Evolutionary conservation across 2,329 filamentous ascomycete species (phyloP), one percentile per base, ranked within the genome.

Genomic region (Purpureocillium takamizusanense): DNA sequence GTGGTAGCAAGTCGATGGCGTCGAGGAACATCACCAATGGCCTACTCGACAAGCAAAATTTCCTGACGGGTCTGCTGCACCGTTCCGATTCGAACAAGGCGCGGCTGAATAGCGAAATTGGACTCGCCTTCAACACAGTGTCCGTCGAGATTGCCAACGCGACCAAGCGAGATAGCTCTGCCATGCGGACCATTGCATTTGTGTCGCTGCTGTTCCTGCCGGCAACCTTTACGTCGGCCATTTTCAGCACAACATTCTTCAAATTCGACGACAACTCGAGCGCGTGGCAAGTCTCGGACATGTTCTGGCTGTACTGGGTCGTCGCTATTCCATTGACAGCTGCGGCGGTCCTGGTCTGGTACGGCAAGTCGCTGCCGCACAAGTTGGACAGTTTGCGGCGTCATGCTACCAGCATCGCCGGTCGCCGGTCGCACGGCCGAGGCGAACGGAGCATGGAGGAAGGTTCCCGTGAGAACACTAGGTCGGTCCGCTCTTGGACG

Each of bases 51-150:
- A 53, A 48, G 29, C 50, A 57, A 21, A 52, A 59, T 14, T 53
- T 63, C 13, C 36, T 65, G 1, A 42, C 46, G 13, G 61, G 55
- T 36, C 52, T 67, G 1, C 54, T 55, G 3, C 44, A 52, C 10
- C 57, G 67, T 11, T 57, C 65, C 0, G 42, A 43, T 0, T 58
- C 66, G 1, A 69, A 64, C 47, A 57, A 60, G 11, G 54, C 63
- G 12, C 45, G 77, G 41, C 57, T 81, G 50, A 36, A 70, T 53
- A 54, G 79, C 58, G 53, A 80, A 66, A 63, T 81, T 55, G 55
- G 78, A 40, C 59, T 81, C 43, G 49, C 61, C 0, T 72, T 67
- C 50, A 65, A 71, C 44, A 56, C 47, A 0, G 62, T 68, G 0
- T 60, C 64, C 0, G 54, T 70, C 2, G 37, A 58, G 8, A 65